Evolutionary conservation across 805 yeast species (phyloP).

Genomic region (Yarrowia yakushimensis): DNA sequence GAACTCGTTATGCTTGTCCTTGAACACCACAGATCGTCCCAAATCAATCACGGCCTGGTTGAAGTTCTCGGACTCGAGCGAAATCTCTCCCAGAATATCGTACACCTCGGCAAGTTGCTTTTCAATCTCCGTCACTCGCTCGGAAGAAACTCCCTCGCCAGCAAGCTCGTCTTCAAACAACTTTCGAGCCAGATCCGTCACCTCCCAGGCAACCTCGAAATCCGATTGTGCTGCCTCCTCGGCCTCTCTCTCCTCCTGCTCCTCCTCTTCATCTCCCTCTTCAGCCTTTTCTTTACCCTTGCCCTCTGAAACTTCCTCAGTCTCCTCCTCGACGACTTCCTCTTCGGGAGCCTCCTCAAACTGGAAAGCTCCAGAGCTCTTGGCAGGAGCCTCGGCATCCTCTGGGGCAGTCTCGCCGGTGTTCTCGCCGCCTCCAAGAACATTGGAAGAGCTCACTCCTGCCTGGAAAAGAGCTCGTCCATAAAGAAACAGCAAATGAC

Average conservation of each 20-base stretch:
- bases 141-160: constrained; percentile 32
- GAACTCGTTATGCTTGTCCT: constrained; percentile 50
- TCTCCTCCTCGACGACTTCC: constrained; percentile 28
- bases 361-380: constrained; percentile 29
- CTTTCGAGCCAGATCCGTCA: constrained; percentile 72
- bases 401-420: constrained; percentile 32
- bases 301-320: constrained; percentile 34
- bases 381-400: constrained; percentile 26
- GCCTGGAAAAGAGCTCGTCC: constrained; percentile 77
- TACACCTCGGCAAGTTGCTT: constrained; percentile 67
- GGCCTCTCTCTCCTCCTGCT: constrained; percentile 31
- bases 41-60: constrained; percentile 72
- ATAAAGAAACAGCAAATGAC: constrained; percentile 66
- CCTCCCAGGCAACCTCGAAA: constrained; percentile 86
- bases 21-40: constrained; percentile 51
- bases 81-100: constrained; percentile 82
- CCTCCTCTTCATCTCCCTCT: constrained; percentile 27
- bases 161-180: constrained; percentile 50
- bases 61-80: constrained; percentile 86
- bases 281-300: constrained; percentile 31
- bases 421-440: constrained; percentile 54
- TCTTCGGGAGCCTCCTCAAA: constrained; percentile 31
- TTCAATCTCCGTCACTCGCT: constrained; percentile 34
- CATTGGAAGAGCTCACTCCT: constrained; percentile 71
- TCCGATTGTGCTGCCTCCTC: constrained; percentile 56